phyloP scores from a whole-genome alignment of 176 grass and related monocot genomes.

The Hsuehochloa calcarea region DNA sequence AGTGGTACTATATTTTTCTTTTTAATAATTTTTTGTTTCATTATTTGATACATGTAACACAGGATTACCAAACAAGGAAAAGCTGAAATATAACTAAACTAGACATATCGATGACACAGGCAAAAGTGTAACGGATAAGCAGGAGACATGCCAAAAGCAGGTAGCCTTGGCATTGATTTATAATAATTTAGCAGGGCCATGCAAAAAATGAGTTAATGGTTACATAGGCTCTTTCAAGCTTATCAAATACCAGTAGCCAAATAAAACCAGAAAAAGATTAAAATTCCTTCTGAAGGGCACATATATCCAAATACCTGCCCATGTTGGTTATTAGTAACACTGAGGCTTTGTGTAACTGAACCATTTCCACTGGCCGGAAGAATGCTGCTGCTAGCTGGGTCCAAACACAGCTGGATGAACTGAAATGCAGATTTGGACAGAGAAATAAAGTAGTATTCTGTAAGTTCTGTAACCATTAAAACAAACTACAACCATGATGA shows the following conservation, averaged over 20 bases:
- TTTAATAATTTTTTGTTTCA: neutral
- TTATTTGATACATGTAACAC: neutral
- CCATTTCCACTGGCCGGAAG: constrained; percentile 70
- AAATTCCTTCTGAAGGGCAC: neutral
- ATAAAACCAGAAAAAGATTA: neutral
- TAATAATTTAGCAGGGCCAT: constrained; percentile 12
- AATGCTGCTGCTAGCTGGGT: constrained; percentile 81
- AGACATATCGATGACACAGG: neutral
- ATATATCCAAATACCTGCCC: constrained; percentile 67
- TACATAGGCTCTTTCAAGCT: constrained; percentile 20
- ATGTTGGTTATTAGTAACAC: constrained; percentile 84
- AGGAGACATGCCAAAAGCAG: neutral
- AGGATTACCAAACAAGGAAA: neutral
- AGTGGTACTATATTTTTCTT: neutral
- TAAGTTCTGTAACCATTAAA: neutral
- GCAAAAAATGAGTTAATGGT: neutral
- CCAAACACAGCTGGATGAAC: constrained; percentile 82
- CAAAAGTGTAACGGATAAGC: neutral
- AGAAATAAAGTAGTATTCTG: constrained; percentile 20
- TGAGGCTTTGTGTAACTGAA: constrained; percentile 71
- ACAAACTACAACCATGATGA: neutral
- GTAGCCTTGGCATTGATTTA: neutral
- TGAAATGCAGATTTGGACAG: constrained; percentile 45
- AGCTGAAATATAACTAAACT: neutral
- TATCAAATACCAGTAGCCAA: neutral